A percentile compares a stretch with the other conserved stretches of the same genome.
Conservation (phyloP, 1,284 basidiomycete species). For the Leccinum holopus region DNA sequence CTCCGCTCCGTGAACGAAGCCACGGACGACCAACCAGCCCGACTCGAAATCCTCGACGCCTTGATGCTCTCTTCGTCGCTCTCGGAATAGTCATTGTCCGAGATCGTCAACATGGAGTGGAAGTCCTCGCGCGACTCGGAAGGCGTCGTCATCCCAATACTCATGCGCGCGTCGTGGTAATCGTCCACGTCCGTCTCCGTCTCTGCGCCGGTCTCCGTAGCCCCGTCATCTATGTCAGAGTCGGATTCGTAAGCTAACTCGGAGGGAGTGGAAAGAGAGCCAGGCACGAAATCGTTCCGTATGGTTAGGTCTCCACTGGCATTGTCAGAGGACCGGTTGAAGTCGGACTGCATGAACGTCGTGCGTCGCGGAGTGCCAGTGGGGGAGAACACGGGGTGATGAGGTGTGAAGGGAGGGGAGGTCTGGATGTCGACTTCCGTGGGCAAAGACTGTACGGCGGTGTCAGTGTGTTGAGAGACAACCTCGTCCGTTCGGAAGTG, state of each 20-base stretch:
- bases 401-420: slow-evolving; percentile 13
- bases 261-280: slow-evolving; percentile 30
- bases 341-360: slow-evolving; percentile 49
- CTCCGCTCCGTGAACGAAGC: slow-evolving; percentile 19
- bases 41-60: slow-evolving; percentile 49
- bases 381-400: slow-evolving; percentile 26
- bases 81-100: slow-evolving; percentile 64
- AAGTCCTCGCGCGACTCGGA: slow-evolving; percentile 64
- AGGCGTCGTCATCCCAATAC: slow-evolving; percentile 64
- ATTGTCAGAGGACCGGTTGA: slow-evolving; percentile 37
- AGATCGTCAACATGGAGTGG: slow-evolving; percentile 71
- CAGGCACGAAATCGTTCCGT: slow-evolving; percentile 27
- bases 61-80: slow-evolving; percentile 66
- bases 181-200: slow-evolving; percentile 62
- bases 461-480: slow-evolving; percentile 33
- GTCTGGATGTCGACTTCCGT: slow-evolving; percentile 39
- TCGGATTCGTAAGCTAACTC: slow-evolving; percentile 33
- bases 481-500: slow-evolving; percentile 45
- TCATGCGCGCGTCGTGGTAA: slow-evolving; percentile 81
- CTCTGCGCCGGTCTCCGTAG: slow-evolving; percentile 61
- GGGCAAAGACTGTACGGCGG: slow-evolving; percentile 42
- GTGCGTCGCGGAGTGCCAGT: slow-evolving; percentile 39
- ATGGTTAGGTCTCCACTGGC: slow-evolving; percentile 47
- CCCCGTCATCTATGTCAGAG: slow-evolving; percentile 48
- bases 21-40: slow-evolving; percentile 32